Base-by-base conservation (phyloP, 768 basidiomycete species). In the Jaapia argillacea region DNA sequence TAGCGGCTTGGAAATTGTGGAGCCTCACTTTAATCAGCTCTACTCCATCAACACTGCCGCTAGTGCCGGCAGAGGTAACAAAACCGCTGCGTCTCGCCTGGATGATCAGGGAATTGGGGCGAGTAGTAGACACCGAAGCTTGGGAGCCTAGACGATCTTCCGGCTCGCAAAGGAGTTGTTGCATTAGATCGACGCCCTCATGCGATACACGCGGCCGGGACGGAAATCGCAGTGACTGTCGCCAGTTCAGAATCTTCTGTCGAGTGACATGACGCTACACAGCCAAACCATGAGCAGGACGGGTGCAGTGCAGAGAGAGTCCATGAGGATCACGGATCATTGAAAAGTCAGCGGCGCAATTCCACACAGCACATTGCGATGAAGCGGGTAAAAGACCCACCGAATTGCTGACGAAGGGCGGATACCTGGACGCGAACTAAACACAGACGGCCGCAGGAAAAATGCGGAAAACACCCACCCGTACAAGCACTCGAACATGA, bases 191-290 rank as follows among this genome's bases (percentile, higher is more conserved):
- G 48, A 88, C 74, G 41, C 84, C 92, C 64, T 90, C 88, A 58
- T 79, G 78, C 41, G 91, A 91, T 45, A 93, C 82, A 46, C 72
- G 77, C 47, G 91, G 91, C 48, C 80, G 76, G 22, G 78, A 62
- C 4, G 93, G 91, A 63, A 97, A 98, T 47, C 83, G 81, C 51
- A 97, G 72, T 21, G 84, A 76, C 58, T 83, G 81, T 49, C 81
- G 81, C 92, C 93, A 98, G 67, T 92, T 92, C 54, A 97, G 69
- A 61, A 98, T 97, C 71, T 94, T 98, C 68, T 96, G 90, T 47
- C 93, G 75, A 43, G 93, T 97, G 56, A 90, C 79, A 64, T 94
- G 92, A 23, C 94, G 78, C 86, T 90, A 54, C 38, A 44, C 12
- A 35, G 40, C 40, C 44, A 50, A 48, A 48, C 42, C 26, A 45